Evolutionary conservation across 148 eudicot species (phyloP).

Genomic region (Pouteria glomerata): DNA sequence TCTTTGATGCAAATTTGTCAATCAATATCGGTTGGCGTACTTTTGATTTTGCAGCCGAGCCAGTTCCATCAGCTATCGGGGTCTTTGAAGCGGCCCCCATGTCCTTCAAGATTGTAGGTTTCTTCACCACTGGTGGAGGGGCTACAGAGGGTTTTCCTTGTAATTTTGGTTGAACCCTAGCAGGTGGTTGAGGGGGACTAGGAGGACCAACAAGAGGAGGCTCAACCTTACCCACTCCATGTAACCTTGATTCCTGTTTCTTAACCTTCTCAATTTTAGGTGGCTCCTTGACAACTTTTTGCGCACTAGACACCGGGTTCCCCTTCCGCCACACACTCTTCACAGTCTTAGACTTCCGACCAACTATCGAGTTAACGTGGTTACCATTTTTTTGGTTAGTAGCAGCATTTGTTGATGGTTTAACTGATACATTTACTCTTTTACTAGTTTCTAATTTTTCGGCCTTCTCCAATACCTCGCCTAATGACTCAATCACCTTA

Average conservation of each 20-base stretch:
- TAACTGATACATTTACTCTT: conserved; percentile 33
- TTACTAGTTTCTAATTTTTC: conserved; percentile 71
- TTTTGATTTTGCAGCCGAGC: conserved; percentile 35
- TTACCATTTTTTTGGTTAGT: conserved; percentile 46
- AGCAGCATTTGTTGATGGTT: conserved; percentile 29
- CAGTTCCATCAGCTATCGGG: conserved; percentile 25
- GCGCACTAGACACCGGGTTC: conserved; percentile 57
- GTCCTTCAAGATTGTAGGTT: conserved; percentile 67
- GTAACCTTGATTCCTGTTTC: conserved; percentile 26
- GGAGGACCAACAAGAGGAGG: conserved; percentile 28
- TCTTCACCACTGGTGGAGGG: conserved; percentile 49
- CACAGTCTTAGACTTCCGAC: conserved; percentile 40
- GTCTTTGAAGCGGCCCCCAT: conserved; percentile 52
- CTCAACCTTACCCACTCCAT: conserved; percentile 27
- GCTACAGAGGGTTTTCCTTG: conserved; percentile 75
- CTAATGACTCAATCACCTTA: conserved; percentile 83
- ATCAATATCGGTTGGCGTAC: conserved; percentile 74
- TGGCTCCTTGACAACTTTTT: conserved; percentile 49
- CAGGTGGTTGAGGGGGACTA: conserved; percentile 51
- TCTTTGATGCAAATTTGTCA: conserved; percentile 85
- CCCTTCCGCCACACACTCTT: conserved; percentile 97
- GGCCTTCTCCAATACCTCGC: conserved; percentile 87
- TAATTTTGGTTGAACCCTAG: conserved; percentile 53
- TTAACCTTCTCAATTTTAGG: conserved; percentile 36
- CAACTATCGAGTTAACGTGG: conserved; percentile 27